Evolutionary conservation across 441 rosid genomes (phyloP), one percentile per base, ranked within the genome.

Genomic region (Adansonia madagascariensis): DNA sequence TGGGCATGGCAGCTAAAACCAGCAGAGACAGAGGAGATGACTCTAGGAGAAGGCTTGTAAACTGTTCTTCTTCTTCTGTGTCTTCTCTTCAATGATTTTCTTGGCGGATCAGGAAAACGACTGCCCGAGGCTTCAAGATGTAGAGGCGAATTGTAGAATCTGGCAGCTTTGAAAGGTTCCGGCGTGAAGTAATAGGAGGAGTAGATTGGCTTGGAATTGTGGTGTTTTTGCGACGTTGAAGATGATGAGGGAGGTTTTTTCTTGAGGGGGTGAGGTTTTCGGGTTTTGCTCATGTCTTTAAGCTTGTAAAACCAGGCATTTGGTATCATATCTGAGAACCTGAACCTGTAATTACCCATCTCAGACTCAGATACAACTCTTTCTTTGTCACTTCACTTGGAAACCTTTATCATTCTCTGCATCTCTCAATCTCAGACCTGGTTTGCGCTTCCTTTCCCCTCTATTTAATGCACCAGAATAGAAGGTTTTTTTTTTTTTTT

Each of bases 241-340:
- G 62, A 7, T 4, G 75, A 9, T 24, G 72, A 24, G 10, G 80
- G 31, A 12, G 76, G 56, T 39, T 80, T 71, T 15, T 79, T 85
- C 76, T 77, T 80, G 17, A 43, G 60, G 22, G 81, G 56, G 10
- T 82, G 82, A 1, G 67, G 74, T 31, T 46, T 83, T 75, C 84
- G 86, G 80, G 81, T 78, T 74, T 62, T 87, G 78, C 86, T 78
- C 77, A 86, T 88, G 69, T 87, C 89, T 80, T 84, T 90, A 79
- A 88, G 92, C 88, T 84, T 90, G 85, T 86, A 86, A 79, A 90
- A 79, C 94, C 94, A 90, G 79, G 91, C 85, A 77, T 84, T 84
- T 49, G 94, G 89, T 79, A 90, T 86, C 78, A 90, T 94, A 57
- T 90, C 93, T 73, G 96, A 86, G 31, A 90, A 75, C 77, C 83